These are phyloP conservation scores for Kuraishia ogatae DNA, from an alignment of 805 yeast genomes.

Conservation along the genomic window DNA sequence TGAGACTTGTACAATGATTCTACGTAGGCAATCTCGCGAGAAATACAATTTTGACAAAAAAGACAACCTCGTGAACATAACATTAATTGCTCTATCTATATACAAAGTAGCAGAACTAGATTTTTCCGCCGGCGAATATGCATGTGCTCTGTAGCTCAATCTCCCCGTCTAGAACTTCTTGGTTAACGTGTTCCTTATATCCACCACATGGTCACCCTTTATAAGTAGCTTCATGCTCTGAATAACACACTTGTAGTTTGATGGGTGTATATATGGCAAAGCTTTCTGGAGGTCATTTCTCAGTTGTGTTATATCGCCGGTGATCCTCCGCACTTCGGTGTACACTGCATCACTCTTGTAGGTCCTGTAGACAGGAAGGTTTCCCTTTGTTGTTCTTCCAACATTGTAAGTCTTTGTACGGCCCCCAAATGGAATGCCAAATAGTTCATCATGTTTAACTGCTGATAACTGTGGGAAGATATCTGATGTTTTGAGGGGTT, in stretches of 20 bases:
- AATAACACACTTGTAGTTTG: slow-evolving; percentile 36
- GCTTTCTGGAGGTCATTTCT: slow-evolving; percentile 53
- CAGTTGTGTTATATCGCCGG: slow-evolving; percentile 59
- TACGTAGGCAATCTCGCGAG: neutral
- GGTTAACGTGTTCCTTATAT: slow-evolving; percentile 25
- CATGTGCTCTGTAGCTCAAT: neutral
- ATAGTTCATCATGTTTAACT: slow-evolving; percentile 1
- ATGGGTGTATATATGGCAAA: slow-evolving; percentile 38
- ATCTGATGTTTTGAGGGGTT: neutral
- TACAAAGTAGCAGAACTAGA: neutral
- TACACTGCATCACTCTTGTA: slow-evolving; percentile 1
- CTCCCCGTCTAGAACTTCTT: slow-evolving; percentile 16
- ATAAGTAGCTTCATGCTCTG: slow-evolving; percentile 46
- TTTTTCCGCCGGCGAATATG: neutral
- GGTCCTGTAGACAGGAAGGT: slow-evolving; percentile 63
- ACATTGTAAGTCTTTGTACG: slow-evolving; percentile 27
- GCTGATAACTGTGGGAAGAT: slow-evolving; percentile 1
- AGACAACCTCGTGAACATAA: neutral
- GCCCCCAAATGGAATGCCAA: slow-evolving; percentile 5
- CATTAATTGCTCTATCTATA: neutral
- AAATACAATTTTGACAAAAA: neutral
- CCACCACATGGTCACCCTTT: slow-evolving; percentile 34
- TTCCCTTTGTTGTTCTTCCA: slow-evolving; percentile 49
- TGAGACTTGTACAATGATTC: too few relatives aligned
- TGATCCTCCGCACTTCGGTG: slow-evolving; percentile 53